Base-by-base conservation (phyloP, 768 basidiomycete species). In the Austroboletus festivus region DNA sequence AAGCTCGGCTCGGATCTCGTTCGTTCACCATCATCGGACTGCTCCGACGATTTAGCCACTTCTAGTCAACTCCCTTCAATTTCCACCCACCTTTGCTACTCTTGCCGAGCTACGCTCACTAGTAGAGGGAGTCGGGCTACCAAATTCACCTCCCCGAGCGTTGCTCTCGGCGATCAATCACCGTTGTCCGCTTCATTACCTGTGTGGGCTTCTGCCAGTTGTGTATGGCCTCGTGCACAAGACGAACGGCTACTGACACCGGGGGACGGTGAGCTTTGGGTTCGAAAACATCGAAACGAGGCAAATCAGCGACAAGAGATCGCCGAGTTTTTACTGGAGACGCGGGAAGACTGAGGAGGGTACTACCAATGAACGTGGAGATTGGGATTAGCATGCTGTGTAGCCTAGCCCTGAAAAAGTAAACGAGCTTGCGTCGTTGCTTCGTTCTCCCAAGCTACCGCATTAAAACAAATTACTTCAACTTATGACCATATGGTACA, bases 21-120 rank as follows among this genome's bases (percentile, higher is more conserved):
- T 38, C 39, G 55, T 44, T 28, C 47, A 34, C 52, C 23, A 22
- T 26, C 43, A 15, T 30, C 30, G 19, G 22, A 47, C 37, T 47
- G 10, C 30, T 41, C 37, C 45, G 47, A 40, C 22, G 28, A 22
- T 30, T 33, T 19, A 19, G 41, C 43, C 9, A 15, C 35, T 12
- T 24, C 39, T 20, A 23, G 47, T 38, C 50, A 44, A 47, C 34
- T n/a, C 10, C 47, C 53, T 16, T 70, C 68, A 1, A 65, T 81
- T 19, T 63, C 71, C 8, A 60, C 68, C 0, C 54, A 61, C n/a
- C 68, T 86, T 21, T 86, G 83, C 57, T 86, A 86, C 57, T 72
- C 79, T 18, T 86, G 83, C 56, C 77, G 78, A 47, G 80, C 82
- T 3, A 78, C 73, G 7, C 63, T 84, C 18, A 84, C 79, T 0